Evolutionary conservation across 2,329 filamentous ascomycete species (phyloP).

Genomic region (Exserohilum turcica): DNA sequence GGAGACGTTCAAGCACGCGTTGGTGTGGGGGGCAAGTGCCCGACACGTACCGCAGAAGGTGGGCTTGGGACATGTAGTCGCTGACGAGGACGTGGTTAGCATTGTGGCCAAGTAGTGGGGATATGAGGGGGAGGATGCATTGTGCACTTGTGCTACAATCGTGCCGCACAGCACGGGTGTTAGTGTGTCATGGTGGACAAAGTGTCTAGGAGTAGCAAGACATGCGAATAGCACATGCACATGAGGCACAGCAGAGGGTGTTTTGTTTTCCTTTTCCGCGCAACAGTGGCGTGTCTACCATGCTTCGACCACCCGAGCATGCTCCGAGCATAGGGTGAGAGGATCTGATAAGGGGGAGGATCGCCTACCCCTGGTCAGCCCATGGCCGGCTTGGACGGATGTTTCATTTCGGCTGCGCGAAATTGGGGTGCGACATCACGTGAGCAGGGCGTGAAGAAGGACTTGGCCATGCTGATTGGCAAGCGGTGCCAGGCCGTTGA

Average conservation of each 20-base stretch:
- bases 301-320: slow-evolving; percentile 13
- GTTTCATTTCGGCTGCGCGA: slow-evolving; percentile 10
- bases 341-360: slow-evolving; percentile 18
- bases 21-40: slow-evolving; percentile 97
- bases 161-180: not conserved
- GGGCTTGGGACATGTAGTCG: slow-evolving; percentile 79
- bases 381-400: slow-evolving; percentile 13
- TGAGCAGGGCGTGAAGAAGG: not conserved
- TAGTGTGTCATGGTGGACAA: no score
- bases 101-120: slow-evolving; percentile 56
- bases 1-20: slow-evolving; percentile 97
- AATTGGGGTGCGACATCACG: slow-evolving; percentile 11
- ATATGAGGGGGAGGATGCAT: not conserved
- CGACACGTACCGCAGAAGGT: slow-evolving; percentile 93
- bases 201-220: no score
- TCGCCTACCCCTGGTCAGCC: slow-evolving; percentile 18
- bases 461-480: slow-evolving; percentile 6
- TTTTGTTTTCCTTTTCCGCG: not conserved
- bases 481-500: slow-evolving; percentile 7
- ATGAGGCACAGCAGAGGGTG: not conserved
- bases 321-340: slow-evolving; percentile 19
- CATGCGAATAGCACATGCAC: not conserved
- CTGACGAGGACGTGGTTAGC: slow-evolving; percentile 70
- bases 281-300: slow-evolving; percentile 15
- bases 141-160: no score